Evolutionary conservation across 441 rosid genomes (phyloP).

Genomic region (Bocquillonia castaneifolia): DNA sequence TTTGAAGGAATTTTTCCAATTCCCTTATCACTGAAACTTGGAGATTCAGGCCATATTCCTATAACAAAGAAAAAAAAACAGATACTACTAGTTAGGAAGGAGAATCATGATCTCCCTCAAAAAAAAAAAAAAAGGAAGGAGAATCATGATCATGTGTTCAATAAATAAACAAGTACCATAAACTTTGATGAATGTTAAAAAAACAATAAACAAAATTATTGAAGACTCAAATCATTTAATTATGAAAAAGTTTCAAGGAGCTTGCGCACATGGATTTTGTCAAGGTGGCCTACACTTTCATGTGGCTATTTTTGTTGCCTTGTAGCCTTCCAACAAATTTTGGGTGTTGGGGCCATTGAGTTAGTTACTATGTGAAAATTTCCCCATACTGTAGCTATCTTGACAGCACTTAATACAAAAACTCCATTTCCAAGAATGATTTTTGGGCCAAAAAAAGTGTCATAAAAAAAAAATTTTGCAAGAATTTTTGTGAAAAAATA

Average conservation of each 20-base stretch:
- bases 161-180: too few species aligned
- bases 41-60: slow-evolving; percentile 89
- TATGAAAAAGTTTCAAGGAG: slow-evolving; percentile 3
- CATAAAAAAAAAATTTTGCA: too few species aligned
- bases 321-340: slow-evolving; percentile 1
- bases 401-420: neutral
- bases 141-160: too few species aligned
- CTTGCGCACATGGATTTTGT: slow-evolving; percentile 1
- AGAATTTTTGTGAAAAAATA: too few species aligned
- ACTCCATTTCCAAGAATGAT: neutral
- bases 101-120: too few species aligned
- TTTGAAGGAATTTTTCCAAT: slow-evolving; percentile 57
- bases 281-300: slow-evolving; percentile 3
- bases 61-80: neutral
- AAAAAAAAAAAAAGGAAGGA: too few species aligned
- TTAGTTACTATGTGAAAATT: neutral
- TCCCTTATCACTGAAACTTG: slow-evolving; percentile 59
- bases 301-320: slow-evolving; percentile 14
- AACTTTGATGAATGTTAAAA: neutral
- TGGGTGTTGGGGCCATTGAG: neutral
- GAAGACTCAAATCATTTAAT: neutral
- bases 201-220: neutral
- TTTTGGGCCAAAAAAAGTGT: too few species aligned
- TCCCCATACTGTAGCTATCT: neutral
- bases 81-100: too few species aligned